Base-by-base conservation (phyloP, 2,329 filamentous ascomycete genomes). In the Trichoderma simmonsii region DNA sequence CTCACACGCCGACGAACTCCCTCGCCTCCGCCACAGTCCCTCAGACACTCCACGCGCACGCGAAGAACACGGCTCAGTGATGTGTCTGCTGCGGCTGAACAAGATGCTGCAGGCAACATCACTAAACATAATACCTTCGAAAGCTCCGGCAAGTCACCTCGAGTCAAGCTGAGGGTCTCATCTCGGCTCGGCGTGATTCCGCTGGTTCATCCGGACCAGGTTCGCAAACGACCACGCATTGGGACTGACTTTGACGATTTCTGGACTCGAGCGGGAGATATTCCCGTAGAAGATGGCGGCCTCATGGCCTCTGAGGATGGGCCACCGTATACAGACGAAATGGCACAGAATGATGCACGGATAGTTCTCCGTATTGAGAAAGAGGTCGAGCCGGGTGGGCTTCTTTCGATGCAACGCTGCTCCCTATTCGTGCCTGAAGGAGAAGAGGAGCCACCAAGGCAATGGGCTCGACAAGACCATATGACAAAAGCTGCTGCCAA, bases 391-490 rank as follows among this genome's bases (percentile, higher is more conserved):
- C 88, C 90, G 6, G 95, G 94, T 18, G 93, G 94, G 2, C 80
- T 94, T 4, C 85, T 98, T 32, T 94, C 92, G 65, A 83, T 86
- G 69, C 89, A 90, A 73, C 86, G 87, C 73, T 95, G 93, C 78
- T 91, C 90, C 3, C 83, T 91, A 28, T 96, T 93, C 76, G 86
- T 90, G 21, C 92, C 93, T 0, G 93, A 96, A 74, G 85, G 89
- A 14, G 84, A 84, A 73, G 90, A 93, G 71, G 92, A 97, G 76
- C 93, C 93, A 0, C 88, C 90, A 0, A 87, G 88, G 67, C 93
- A 96, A 77, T 98, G 93, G 85, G 90, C 92, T n/a, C 94, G 97
- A 76, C 88, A 90, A 78, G 95, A 98, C 78, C 93, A 98, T 79
- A 86, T 98, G 68, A 86, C 92, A 60, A 91, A 91, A 61, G 95